Conservation (phyloP, 2,329 filamentous ascomycete species). For the Cladosporium sp. region DNA sequence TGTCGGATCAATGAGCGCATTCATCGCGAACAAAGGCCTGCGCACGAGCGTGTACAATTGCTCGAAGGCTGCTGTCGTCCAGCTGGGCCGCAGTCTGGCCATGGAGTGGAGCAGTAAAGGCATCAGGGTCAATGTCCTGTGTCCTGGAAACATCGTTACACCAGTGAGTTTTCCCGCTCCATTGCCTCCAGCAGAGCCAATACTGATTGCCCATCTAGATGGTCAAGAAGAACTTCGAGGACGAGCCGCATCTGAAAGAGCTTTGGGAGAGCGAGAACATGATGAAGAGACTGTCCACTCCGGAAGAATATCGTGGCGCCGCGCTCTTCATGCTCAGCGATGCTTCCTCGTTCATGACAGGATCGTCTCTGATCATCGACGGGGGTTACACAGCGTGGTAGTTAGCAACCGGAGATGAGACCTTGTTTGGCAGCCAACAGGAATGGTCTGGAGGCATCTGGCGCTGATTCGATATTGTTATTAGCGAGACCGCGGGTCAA, state of each 20-base stretch:
- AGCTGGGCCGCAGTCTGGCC: conserved; percentile 54
- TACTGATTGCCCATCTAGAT: conserved; percentile 27
- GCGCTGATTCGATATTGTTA: background rate
- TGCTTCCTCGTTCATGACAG: conserved; percentile 35
- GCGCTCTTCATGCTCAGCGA: conserved; percentile 37
- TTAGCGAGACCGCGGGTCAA: conserved; percentile 2
- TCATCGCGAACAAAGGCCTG: conserved; percentile 51
- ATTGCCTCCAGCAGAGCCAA: background rate
- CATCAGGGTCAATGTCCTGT: conserved; percentile 39
- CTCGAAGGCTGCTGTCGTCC: conserved; percentile 57
- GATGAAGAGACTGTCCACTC: conserved; percentile 36
- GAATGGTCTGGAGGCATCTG: background rate
- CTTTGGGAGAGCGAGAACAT: conserved; percentile 39
- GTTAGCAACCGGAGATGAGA: background rate
- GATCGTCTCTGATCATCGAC: conserved; percentile 33
- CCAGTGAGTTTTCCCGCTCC: conserved; percentile 26
- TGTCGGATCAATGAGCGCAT: conserved; percentile 55
- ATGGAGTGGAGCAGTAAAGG: conserved; percentile 52
- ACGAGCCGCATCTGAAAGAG: conserved; percentile 33
- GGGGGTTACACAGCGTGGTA: conserved; percentile 34
- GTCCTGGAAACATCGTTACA: conserved; percentile 40
- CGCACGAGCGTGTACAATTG: conserved; percentile 49
- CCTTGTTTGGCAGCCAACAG: background rate
- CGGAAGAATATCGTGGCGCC: conserved; percentile 36
- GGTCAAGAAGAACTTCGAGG: conserved; percentile 37